These are phyloP conservation scores for Sugiyamaella japonica DNA, from an alignment of 1,139 yeast genomes.

Conservation along the genomic window DNA sequence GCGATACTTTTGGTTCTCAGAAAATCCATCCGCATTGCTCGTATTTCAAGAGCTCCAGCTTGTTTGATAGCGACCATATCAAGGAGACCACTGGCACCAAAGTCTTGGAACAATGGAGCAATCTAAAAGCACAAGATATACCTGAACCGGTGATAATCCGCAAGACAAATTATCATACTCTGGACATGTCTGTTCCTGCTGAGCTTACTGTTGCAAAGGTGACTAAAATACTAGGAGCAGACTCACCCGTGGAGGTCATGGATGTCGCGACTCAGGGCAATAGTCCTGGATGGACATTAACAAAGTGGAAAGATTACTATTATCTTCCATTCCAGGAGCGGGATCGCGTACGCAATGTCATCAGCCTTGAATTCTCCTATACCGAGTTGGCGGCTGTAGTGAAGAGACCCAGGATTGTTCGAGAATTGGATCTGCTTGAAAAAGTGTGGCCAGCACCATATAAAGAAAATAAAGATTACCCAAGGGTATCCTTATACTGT, in stretches of 20 bases:
- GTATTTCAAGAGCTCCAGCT: conserved; percentile 27
- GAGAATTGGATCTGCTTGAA: conserved; percentile 68
- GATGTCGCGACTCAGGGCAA: conserved; percentile 80
- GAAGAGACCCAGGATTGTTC: conserved; percentile 64
- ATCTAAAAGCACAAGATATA: conserved; percentile 22
- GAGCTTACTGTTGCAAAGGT: conserved; percentile 56
- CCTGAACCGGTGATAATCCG: conserved; percentile 45
- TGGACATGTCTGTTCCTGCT: conserved; percentile 48
- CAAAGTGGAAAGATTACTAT: conserved; percentile 75
- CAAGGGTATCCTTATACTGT: conserved; percentile 81
- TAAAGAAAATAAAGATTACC: conserved; percentile 38
- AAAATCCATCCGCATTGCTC: conserved; percentile 26
- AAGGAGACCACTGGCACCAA: conserved; percentile 9
- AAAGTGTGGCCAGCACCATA: conserved; percentile 54
- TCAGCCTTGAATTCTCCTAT: conserved; percentile 73
- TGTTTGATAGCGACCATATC: conserved; percentile 2
- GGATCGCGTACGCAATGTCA: conserved; percentile 74
- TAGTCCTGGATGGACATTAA: conserved; percentile 63
- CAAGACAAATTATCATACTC: conserved; percentile 37
- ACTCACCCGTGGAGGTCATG: conserved; percentile 75
- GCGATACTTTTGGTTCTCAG: conserved; percentile 54
- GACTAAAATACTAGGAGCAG: conserved; percentile 61
- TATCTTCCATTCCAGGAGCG: conserved; percentile 48
- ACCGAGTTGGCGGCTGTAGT: conserved; percentile 54
- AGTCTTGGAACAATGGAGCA: conserved; percentile 1